phyloP scores from a whole-genome alignment of 768 basidiomycete genomes.

The Galerina marginata region DNA sequence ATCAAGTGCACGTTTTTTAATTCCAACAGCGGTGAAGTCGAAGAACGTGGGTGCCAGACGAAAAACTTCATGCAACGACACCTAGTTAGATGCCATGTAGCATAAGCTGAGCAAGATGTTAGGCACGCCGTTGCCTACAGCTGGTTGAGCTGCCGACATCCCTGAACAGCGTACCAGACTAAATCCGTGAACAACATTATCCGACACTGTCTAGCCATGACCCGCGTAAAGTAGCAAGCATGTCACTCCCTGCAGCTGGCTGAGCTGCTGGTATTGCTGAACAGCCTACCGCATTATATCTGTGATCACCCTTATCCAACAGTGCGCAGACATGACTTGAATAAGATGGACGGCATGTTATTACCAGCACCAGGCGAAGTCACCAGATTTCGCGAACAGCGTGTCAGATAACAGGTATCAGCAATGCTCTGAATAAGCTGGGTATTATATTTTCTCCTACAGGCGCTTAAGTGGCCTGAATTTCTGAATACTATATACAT shows the following conservation, averaged over 20 bases:
- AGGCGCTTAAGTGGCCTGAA: too few relatives aligned
- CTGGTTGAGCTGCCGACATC: too few relatives aligned
- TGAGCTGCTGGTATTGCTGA: too few relatives aligned
- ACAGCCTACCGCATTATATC: too few relatives aligned
- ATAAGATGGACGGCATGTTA: constrained; percentile 2
- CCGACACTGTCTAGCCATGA: too few relatives aligned
- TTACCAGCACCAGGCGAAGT: background rate
- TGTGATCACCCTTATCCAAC: too few relatives aligned
- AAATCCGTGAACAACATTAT: too few relatives aligned
- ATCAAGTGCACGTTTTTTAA: background rate
- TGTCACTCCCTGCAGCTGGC: too few relatives aligned
- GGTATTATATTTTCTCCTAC: too few relatives aligned
- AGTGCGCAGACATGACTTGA: background rate
- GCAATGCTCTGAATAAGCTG: background rate
- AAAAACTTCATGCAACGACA: background rate
- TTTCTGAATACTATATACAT: background rate
- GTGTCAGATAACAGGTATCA: background rate
- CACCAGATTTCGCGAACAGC: background rate
- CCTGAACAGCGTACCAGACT: too few relatives aligned
- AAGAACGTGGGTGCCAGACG: background rate
- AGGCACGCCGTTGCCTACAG: too few relatives aligned
- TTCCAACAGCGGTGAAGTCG: background rate
- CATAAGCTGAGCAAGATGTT: background rate
- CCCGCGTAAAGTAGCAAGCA: too few relatives aligned
- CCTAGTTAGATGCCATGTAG: background rate